Evolutionary conservation across 1,284 basidiomycete genomes (phyloP).

Genomic region (Ceratobasidium papillatum): DNA sequence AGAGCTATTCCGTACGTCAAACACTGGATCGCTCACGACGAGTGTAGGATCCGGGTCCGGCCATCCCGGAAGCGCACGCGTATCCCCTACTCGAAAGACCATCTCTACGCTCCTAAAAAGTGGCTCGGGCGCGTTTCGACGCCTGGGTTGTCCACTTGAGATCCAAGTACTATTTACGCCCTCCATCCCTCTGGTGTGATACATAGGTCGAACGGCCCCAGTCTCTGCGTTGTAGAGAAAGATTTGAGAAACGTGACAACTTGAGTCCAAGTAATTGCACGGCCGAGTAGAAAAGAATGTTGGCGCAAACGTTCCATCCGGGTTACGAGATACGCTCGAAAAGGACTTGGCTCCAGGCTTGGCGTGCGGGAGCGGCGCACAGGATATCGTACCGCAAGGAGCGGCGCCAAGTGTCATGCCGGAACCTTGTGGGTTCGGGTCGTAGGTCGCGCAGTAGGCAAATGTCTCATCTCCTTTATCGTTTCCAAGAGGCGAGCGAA

Average conservation of each 20-base stretch:
- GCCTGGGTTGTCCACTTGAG: not conserved
- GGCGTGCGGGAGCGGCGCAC: not conserved
- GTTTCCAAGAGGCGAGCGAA: slow-evolving; percentile 8
- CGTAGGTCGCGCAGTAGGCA: slow-evolving; percentile 25
- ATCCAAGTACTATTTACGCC: not conserved
- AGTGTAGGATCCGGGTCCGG: slow-evolving; percentile 1
- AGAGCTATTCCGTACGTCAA: not conserved
- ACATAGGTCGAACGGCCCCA: slow-evolving; percentile 17
- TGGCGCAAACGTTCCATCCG: slow-evolving; percentile 25
- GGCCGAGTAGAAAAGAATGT: slow-evolving; percentile 12
- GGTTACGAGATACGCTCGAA: not conserved
- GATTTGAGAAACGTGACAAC: slow-evolving; percentile 25
- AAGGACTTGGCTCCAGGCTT: not conserved
- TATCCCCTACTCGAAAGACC: slow-evolving; percentile 11
- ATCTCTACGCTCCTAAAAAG: not conserved
- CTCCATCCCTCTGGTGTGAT: slow-evolving; percentile 18
- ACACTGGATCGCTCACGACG: not conserved
- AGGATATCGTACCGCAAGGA: slow-evolving; percentile 20
- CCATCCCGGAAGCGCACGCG: slow-evolving; percentile 5
- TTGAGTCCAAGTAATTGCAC: slow-evolving; percentile 26
- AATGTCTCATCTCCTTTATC: not conserved
- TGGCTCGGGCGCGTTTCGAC: not conserved
- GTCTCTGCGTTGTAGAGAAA: slow-evolving; percentile 18
- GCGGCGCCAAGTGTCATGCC: slow-evolving; percentile 20
- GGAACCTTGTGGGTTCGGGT: slow-evolving; percentile 15